Percentiles rank a stretch among this genome's conserved stretches.
Conservation (phyloP, 1,139 yeast genomes). For the Waltiozyma solani region DNA sequence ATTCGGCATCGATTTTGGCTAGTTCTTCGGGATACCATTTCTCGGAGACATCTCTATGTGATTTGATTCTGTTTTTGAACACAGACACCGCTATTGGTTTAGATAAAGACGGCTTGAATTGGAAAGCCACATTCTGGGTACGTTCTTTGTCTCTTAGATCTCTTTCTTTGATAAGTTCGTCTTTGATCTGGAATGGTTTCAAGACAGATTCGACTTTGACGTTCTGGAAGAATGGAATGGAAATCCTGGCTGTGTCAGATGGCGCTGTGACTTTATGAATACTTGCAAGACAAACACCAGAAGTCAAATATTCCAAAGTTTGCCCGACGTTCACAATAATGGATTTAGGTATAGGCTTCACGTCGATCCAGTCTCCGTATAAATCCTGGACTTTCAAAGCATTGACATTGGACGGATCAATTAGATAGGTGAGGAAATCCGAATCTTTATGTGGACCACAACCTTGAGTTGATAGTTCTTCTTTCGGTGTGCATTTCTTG, state of each 20-base stretch:
- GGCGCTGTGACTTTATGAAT: slow-evolving; percentile 45
- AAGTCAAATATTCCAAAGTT: slow-evolving; percentile 39
- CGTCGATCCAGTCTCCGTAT: slow-evolving; percentile 50
- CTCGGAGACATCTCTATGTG: slow-evolving; percentile 50
- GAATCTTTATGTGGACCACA: slow-evolving; percentile 59
- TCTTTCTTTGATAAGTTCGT: slow-evolving; percentile 22
- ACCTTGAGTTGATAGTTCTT: slow-evolving; percentile 31
- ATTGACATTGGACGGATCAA: slow-evolving; percentile 31
- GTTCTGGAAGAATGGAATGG: slow-evolving; percentile 33
- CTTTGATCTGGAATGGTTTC: slow-evolving; percentile 24
- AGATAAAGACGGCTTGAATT: slow-evolving; percentile 29
- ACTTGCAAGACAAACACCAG: slow-evolving; percentile 44
- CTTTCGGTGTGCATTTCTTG: neutral
- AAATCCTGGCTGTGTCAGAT: slow-evolving; percentile 33
- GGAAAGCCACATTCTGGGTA: slow-evolving; percentile 27
- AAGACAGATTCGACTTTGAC: slow-evolving; percentile 23
- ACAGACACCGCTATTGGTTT: slow-evolving; percentile 40
- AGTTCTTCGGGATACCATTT: slow-evolving; percentile 47
- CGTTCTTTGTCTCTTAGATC: slow-evolving; percentile 30
- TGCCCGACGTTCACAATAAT: slow-evolving; percentile 41
- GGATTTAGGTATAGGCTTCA: slow-evolving; percentile 26
- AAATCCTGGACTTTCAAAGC: slow-evolving; percentile 45
- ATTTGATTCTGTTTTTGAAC: slow-evolving; percentile 43
- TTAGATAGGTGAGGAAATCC: slow-evolving; percentile 47
- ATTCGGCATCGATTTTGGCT: slow-evolving; percentile 7